Evolutionary conservation across 805 yeast genomes (phyloP), one percentile per base, ranked within the genome.

Genomic region (Yarrowia hollandica): DNA sequence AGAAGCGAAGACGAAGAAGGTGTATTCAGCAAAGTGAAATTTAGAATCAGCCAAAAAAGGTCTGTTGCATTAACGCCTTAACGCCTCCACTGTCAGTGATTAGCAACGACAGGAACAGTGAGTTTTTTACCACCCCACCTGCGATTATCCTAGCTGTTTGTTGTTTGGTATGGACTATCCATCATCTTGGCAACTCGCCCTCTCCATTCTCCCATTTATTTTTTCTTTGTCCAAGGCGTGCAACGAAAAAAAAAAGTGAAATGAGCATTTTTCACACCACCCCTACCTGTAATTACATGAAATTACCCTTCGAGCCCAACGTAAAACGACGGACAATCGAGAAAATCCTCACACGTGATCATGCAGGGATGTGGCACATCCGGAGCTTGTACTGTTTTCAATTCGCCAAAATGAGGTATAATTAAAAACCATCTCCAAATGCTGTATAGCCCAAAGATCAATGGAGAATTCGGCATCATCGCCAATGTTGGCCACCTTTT

Each of bases 331-430:
- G 10, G 31, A 9, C 46, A 23, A 25, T 23, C 31, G 14, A n/a
- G 33, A 16, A 22, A 22, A 37, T 14, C 42, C 3, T 30, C 4
- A 5, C 48, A 41, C 48, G 48, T 41, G 48, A 41, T 12, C 23
- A 41, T 41, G 48, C 48, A 41, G 48, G 48, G 48, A 41, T 26
- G 48, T 41, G 48, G 48, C 48, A 41, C 33, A 18, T 41, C 48
- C 23, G 11, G 33, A 41, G 33, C 23, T 41, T 41, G 48, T 25
- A 14, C 23, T 41, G 33, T 41, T 41, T 41, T 41, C 33, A 26
- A 26, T 25, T 41, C 48, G 7, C 48, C 48, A 18, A 41, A 41
- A 11, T 41, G 33, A 41, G 48, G 48, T 18, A 41, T 41, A 41
- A 41, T 41, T 41, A 26, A 26, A 18, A 41, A 15, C 12, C 16